phyloP scores from a whole-genome alignment of 257 asterid species.

The Osmanthus fragrans region DNA sequence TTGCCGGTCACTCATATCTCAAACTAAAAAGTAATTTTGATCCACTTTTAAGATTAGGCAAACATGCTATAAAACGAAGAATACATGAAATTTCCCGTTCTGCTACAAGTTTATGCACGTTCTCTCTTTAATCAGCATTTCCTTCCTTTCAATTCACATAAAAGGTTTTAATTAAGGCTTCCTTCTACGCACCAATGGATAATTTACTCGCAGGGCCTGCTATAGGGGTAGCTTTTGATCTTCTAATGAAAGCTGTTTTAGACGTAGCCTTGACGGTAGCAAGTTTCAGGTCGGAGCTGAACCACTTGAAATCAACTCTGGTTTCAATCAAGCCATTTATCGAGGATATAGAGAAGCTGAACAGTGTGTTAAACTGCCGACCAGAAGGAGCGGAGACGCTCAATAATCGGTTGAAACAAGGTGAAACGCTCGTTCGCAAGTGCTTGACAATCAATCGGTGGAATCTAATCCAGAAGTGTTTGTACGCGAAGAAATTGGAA shows the following conservation, averaged over 20 bases:
- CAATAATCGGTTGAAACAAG: not conserved
- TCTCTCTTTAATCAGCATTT: not conserved
- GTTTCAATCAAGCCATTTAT: not conserved
- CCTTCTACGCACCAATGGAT: not conserved
- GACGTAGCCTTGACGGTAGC: not conserved
- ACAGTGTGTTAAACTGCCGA: conserved; percentile 4
- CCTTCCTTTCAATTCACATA: not conserved
- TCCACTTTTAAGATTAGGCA: too few relatives aligned
- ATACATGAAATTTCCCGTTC: too few relatives aligned
- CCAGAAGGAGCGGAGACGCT: conserved; percentile 1
- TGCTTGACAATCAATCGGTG: conserved; percentile 22
- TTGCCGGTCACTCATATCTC: too few relatives aligned
- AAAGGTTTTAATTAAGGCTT: not conserved
- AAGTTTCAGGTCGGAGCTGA: conserved; percentile 11
- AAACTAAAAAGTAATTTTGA: too few relatives aligned
- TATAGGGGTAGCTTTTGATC: conserved; percentile 16
- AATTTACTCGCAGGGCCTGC: conserved; percentile 8
- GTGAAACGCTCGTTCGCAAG: conserved; percentile 13
- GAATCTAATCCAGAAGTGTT: conserved; percentile 16
- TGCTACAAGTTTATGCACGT: too few relatives aligned
- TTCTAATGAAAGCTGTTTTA: conserved; percentile 3
- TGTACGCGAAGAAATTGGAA: conserved; percentile 17
- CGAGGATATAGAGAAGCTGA: conserved; percentile 10
- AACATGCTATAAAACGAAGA: too few relatives aligned
- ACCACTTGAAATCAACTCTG: conserved; percentile 19